phyloP scores from a whole-genome alignment of 257 asterid species.

The Plantago ovata region DNA sequence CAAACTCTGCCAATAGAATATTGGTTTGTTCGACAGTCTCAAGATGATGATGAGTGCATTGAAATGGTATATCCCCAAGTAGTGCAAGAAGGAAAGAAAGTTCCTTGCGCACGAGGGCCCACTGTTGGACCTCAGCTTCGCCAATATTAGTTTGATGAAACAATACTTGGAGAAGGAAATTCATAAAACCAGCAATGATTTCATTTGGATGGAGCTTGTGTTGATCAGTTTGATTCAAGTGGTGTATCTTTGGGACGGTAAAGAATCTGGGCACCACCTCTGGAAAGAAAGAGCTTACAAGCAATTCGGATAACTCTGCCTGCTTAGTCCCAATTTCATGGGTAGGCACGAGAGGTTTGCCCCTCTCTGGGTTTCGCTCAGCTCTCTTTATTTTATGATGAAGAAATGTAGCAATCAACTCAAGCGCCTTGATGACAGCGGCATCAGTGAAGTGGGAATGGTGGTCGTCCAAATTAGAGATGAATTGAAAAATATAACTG shows the following conservation, averaged over 20 bases:
- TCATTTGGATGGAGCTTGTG: background rate
- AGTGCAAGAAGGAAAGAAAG: background rate
- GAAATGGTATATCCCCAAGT: background rate
- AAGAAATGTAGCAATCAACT: no score
- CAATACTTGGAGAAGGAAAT: background rate
- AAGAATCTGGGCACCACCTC: background rate
- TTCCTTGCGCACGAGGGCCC: background rate
- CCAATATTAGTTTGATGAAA: background rate
- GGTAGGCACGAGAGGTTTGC: no score
- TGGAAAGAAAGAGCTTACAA: background rate
- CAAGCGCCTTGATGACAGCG: no score
- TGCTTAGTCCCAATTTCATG: no score
- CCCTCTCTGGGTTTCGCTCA: no score
- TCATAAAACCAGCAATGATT: background rate
- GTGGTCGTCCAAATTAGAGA: no score
- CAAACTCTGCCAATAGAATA: conserved; percentile 5
- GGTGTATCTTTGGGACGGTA: background rate
- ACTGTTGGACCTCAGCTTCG: background rate
- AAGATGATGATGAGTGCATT: no score
- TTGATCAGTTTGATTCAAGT: background rate
- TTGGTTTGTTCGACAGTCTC: no score
- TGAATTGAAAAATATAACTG: no score
- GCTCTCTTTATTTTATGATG: no score
- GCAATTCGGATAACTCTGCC: background rate
- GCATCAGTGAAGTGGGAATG: no score